Conservation (phyloP, 768 basidiomycete genomes). For the Astraeus odoratus region DNA sequence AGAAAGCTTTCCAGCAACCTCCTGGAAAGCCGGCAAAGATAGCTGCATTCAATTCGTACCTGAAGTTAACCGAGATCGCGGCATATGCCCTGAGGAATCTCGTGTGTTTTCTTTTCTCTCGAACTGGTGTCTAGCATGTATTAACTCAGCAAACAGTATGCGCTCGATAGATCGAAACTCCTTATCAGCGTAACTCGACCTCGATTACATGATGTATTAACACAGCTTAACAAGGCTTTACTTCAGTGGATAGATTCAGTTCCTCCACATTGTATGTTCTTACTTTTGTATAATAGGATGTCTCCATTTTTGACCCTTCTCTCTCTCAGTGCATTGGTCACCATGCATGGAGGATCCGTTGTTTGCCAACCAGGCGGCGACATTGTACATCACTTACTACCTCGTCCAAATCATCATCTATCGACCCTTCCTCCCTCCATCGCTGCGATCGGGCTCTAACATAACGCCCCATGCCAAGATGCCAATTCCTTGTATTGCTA, state of each 20-base stretch:
- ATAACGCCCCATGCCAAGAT: conserved; percentile 22
- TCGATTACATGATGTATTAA: conserved; percentile 53
- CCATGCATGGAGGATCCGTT: conserved; percentile 39
- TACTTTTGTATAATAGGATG: not conserved
- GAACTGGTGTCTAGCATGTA: not conserved
- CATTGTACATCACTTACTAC: conserved; percentile 54
- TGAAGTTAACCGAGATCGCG: conserved; percentile 63
- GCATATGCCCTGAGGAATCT: conserved; percentile 65
- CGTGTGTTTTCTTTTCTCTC: conserved; percentile 32
- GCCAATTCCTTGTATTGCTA: conserved; percentile 46
- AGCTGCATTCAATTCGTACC: conserved; percentile 54
- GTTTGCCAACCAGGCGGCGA: conserved; percentile 52
- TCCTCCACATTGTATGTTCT: conserved; percentile 55
- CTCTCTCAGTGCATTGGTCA: conserved; percentile 50
- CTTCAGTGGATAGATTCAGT: conserved; percentile 66
- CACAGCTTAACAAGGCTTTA: conserved; percentile 62
- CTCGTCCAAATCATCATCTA: conserved; percentile 59
- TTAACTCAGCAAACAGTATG: conserved; percentile 49
- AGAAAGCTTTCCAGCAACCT: conserved; percentile 62
- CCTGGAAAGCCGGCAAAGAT: conserved; percentile 48
- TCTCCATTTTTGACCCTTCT: conserved; percentile 2
- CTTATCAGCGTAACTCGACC: conserved; percentile 45
- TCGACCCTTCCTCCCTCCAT: conserved; percentile 55
- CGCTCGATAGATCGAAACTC: conserved; percentile 58
- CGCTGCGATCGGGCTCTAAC: conserved; percentile 19